Percentiles rank a stretch among this genome's conserved stretches.
phyloP scores from a whole-genome alignment of 164 flowering plant genomes.

The Cinnamomum micranthum region DNA sequence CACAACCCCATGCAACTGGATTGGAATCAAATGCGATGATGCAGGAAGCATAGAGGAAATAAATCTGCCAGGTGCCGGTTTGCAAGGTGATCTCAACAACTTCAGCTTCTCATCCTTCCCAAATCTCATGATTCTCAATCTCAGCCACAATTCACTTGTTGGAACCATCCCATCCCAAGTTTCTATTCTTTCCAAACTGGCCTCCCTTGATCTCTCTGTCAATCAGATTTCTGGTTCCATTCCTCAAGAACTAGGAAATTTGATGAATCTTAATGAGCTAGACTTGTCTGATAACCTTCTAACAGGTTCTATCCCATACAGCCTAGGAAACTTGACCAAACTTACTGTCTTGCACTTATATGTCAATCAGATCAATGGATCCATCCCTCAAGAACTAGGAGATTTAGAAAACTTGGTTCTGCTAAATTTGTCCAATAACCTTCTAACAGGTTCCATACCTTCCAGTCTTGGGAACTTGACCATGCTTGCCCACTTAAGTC shows the following conservation, averaged over 20 bases:
- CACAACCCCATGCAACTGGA: constrained; percentile 17
- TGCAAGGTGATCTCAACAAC: constrained; percentile 16
- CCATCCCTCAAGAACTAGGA: constrained; percentile 11
- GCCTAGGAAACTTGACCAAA: constrained; percentile 16
- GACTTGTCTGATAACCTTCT: constrained; percentile 19
- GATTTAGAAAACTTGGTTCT: constrained; percentile 1
- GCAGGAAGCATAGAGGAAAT: constrained; percentile 11
- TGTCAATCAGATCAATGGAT: neutral
- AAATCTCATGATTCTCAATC: constrained; percentile 19
- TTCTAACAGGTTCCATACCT: constrained; percentile 9
- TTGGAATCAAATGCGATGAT: constrained; percentile 16
- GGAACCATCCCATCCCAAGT: constrained; percentile 22
- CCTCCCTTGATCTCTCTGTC: constrained; percentile 19
- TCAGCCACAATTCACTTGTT: constrained; percentile 1
- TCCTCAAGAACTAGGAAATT: constrained; percentile 23
- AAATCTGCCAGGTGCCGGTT: constrained; percentile 5
- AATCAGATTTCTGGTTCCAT: constrained; percentile 17
- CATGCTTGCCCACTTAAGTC: neutral
- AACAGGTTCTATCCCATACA: constrained; percentile 12
- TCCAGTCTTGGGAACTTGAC: constrained; percentile 18
- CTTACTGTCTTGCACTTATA: constrained; percentile 12
- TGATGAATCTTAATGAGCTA: constrained; percentile 18
- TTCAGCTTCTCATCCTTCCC: constrained; percentile 22
- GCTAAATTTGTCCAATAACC: neutral
- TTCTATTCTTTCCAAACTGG: constrained; percentile 19